Evolutionary conservation across 352 stramenopile genomes (phyloP).

Genomic region (Globisporangium megalacanthum): DNA sequence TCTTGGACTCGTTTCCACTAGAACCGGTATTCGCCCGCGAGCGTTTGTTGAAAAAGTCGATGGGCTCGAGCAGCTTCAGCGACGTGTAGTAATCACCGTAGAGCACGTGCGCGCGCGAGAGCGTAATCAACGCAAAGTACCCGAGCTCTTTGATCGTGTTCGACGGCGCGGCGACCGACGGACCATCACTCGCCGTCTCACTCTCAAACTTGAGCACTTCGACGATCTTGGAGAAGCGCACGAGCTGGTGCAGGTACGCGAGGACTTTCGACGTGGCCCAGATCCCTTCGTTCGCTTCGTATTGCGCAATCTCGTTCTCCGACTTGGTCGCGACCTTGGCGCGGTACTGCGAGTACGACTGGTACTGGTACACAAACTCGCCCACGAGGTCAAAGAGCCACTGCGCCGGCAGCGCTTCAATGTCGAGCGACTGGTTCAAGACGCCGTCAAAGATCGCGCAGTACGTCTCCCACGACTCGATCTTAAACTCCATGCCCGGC

Average conservation of each 20-base stretch:
- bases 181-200: not conserved
- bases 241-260: slow-evolving; percentile 92
- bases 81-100: slow-evolving; percentile 96
- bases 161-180: slow-evolving; percentile 32
- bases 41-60: slow-evolving; percentile 87
- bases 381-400: slow-evolving; percentile 99
- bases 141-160: slow-evolving; percentile 88
- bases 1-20: slow-evolving; percentile 11
- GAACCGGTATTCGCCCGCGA: slow-evolving; percentile 9
- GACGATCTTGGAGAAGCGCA: slow-evolving; percentile 90
- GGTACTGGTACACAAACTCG: slow-evolving; percentile 99
- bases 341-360: slow-evolving; percentile 97
- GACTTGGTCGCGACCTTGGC: slow-evolving; percentile 71
- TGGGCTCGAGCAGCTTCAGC: slow-evolving; percentile 88
- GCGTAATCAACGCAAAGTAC: slow-evolving; percentile 94
- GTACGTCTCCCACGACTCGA: slow-evolving; percentile 93
- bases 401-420: slow-evolving; percentile 88
- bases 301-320: slow-evolving; percentile 49
- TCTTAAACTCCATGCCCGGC: slow-evolving; percentile 86
- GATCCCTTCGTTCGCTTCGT: slow-evolving; percentile 83
- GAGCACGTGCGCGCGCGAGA: slow-evolving; percentile 94
- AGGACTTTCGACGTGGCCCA: slow-evolving; percentile 96
- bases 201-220: slow-evolving; percentile 67
- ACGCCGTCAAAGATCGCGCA: slow-evolving; percentile 92
- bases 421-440: slow-evolving; percentile 75